Evolutionary conservation across 768 basidiomycete genomes (phyloP), one percentile per base, ranked within the genome.

Genomic region (Boletus bicolor): DNA sequence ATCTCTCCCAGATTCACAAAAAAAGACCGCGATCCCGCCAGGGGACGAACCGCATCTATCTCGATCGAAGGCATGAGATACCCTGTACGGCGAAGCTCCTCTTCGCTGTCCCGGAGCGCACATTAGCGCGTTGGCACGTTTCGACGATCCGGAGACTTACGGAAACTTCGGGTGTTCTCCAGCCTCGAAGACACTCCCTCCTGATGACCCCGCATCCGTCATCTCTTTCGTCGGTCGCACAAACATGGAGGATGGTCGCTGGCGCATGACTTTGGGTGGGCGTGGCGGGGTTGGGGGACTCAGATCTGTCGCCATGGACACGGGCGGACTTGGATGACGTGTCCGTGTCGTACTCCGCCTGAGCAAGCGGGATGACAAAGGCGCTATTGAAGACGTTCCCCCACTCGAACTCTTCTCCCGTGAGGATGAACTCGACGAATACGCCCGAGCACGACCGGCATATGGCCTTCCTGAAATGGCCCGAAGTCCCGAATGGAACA

Each of bases 21-120:
- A 60, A 77, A 75, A 10, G 81, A 76, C 48, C 69, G 74, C 21
- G 79, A 74, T 52, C 74, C 65, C 0, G 76, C 74, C 3, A 74
- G 74, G 2, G 78, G 68, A 14, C 69, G 65, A 53, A 77, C 77
- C 3, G 75, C 75, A 48, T 82, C 79, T 5, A 76, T 65, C 19
- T 58, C 55, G 9, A 57, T 53, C 26, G 57, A 44, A 5, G 54
- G 49, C 12, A 51, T 15, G 28, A 53, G 19, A 28, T 57, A 38
- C 36, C 45, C 44, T 30, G 11, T n/a, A 38, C 11, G 21, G 11
- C 9, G 28, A 28, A 7, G 14, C 32, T 56, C 46, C 6, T 57
- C 49, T n/a, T 56, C 53, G 17, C 63, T 69, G 49, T 44, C 12
- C 11, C 7, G 0, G 9, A 41, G 30, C 36, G 17, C 56, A 14